Conservation (phyloP, 176 grass and related monocot species). For the Oryza glaberrima region DNA sequence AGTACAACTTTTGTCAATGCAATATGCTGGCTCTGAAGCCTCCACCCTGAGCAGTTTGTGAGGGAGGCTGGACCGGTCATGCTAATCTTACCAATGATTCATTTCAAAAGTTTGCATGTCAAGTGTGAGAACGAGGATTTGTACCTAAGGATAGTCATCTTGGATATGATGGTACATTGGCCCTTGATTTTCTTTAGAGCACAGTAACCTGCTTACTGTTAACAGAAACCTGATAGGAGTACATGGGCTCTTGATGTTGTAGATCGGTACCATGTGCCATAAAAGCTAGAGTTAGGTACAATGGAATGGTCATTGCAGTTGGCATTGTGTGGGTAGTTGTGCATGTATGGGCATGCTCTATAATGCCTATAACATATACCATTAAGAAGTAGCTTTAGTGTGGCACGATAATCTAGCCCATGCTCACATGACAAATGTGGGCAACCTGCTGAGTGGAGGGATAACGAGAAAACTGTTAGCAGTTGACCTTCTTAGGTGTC, state of each 20-base stretch:
- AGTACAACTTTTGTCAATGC: background rate
- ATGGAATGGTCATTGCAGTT: conserved; percentile 18
- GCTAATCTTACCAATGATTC: background rate
- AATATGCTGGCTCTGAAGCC: background rate
- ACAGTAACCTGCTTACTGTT: background rate
- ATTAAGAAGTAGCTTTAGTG: background rate
- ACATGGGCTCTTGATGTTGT: conserved; percentile 3
- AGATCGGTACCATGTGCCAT: conserved; percentile 35
- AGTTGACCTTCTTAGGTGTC: conserved; percentile 18
- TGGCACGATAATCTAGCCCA: background rate
- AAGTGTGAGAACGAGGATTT: background rate
- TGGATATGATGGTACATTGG: background rate
- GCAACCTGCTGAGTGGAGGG: background rate
- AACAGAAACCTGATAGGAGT: background rate
- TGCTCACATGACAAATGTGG: background rate
- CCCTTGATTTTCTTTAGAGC: background rate
- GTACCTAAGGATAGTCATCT: background rate
- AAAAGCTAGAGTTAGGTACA: conserved; percentile 31
- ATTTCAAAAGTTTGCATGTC: conserved; percentile 5
- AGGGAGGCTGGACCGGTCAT: background rate
- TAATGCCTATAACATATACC: conserved; percentile 24
- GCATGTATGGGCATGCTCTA: background rate
- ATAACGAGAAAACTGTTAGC: conserved; percentile 6
- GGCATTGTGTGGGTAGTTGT: conserved; percentile 4
- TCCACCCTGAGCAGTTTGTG: background rate